These are phyloP conservation scores for Rhodotorula mucilaginosa DNA, from an alignment of 1,284 basidiomycete species.

Conservation along the genomic window DNA sequence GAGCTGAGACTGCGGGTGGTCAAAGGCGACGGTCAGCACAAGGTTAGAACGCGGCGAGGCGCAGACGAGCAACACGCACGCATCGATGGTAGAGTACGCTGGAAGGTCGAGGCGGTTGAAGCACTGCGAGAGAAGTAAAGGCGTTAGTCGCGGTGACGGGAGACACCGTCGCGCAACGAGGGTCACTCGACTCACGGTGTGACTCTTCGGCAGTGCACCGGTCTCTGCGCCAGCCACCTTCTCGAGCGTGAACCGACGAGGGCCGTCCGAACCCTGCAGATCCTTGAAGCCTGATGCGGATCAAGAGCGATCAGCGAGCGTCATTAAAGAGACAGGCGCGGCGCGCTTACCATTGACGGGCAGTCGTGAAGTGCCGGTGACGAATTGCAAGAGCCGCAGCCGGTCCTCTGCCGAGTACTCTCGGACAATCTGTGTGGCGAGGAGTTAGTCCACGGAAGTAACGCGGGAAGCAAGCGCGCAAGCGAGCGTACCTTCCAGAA, in stretches of 20 bases:
- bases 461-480: background rate
- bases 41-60: background rate
- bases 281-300: slow-evolving; percentile 70
- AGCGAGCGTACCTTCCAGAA: slow-evolving; percentile 74
- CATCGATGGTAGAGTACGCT: slow-evolving; percentile 68
- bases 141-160: background rate
- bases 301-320: no score
- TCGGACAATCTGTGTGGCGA: background rate
- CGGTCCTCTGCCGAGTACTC: slow-evolving; percentile 53
- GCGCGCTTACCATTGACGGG: slow-evolving; percentile 76
- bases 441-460: rapidly evolving
- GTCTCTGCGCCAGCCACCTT: slow-evolving; percentile 69
- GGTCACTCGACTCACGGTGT: slow-evolving; percentile 53
- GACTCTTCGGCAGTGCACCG: slow-evolving; percentile 77
- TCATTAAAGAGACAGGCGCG: no score
- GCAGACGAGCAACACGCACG: background rate
- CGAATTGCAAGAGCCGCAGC: slow-evolving; percentile 93
- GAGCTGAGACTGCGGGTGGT: background rate
- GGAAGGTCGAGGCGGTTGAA: slow-evolving; percentile 69
- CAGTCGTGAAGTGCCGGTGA: slow-evolving; percentile 93
- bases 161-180: background rate
- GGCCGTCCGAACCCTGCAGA: slow-evolving; percentile 86
- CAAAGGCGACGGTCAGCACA: background rate
- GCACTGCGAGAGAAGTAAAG: slow-evolving; percentile 52
- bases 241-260: slow-evolving; percentile 89